A percentile compares a stretch with the other conserved stretches of the same genome.
Evolutionary conservation across 306 rosid genomes (phyloP).

Genomic region (Cyamopsis tetragonoloba): DNA sequence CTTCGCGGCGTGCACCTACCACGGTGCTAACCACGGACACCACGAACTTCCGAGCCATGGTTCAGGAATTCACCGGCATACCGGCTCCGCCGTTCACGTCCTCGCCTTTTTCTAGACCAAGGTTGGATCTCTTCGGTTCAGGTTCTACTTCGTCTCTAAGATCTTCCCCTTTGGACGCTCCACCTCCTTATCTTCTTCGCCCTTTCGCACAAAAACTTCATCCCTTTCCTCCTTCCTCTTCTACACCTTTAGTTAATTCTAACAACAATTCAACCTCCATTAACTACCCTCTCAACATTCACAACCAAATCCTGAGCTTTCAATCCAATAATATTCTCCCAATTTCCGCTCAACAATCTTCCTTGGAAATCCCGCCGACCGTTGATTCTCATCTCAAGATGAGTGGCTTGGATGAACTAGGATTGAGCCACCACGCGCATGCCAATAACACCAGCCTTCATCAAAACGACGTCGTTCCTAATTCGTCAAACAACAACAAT

Average conservation of each 20-base stretch:
- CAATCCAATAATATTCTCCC: no score
- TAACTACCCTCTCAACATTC: slow-evolving; percentile 35
- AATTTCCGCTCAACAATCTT: slow-evolving; percentile 31
- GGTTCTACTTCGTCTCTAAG: slow-evolving; percentile 24
- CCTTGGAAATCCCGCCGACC: slow-evolving; percentile 32
- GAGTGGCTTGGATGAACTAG: slow-evolving; percentile 50
- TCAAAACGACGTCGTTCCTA: slow-evolving; percentile 35
- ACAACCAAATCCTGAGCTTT: slow-evolving; percentile 51
- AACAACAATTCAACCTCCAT: slow-evolving; percentile 23
- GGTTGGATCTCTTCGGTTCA: slow-evolving; percentile 70
- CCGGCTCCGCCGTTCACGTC: slow-evolving; percentile 87
- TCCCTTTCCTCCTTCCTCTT: slow-evolving; percentile 23
- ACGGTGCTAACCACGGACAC: slow-evolving; percentile 91
- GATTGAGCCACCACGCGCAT: slow-evolving; percentile 41
- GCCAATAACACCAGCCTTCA: slow-evolving; percentile 22
- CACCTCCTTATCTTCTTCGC: slow-evolving; percentile 57
- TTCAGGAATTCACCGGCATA: slow-evolving; percentile 95
- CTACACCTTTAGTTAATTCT: slow-evolving; percentile 36
- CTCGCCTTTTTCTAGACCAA: slow-evolving; percentile 56
- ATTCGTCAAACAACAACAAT: slow-evolving; percentile 19
- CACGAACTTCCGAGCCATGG: slow-evolving; percentile 95
- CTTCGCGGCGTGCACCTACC: slow-evolving; percentile 94
- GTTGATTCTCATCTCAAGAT: slow-evolving; percentile 31
- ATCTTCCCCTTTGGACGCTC: slow-evolving; percentile 47
- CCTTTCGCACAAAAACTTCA: slow-evolving; percentile 69